These are phyloP conservation scores for Tricharina praecox DNA, from an alignment of 495 filamentous ascomycete species.

Conservation along the genomic window DNA sequence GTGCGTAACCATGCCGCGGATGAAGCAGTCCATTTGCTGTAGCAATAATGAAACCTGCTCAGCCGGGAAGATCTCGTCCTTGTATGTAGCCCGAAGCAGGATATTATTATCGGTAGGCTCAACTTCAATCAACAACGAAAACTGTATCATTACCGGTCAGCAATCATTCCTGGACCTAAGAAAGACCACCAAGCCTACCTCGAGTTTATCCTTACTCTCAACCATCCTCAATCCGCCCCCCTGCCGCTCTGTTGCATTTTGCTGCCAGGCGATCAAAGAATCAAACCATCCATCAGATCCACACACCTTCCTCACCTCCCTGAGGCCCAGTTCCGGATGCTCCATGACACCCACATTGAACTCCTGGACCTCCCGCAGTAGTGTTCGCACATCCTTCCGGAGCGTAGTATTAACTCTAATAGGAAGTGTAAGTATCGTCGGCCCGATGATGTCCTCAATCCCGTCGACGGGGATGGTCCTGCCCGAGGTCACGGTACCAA, in stretches of 20 bases:
- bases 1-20: conserved; percentile 32
- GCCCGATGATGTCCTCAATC: conserved; percentile 56
- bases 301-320: conserved; percentile 45
- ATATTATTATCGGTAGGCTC: conserved; percentile 36
- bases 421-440: conserved; percentile 53
- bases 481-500: conserved; percentile 63
- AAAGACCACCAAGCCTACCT: conserved; percentile 10
- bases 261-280: conserved; percentile 60
- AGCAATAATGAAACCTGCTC: conserved; percentile 38
- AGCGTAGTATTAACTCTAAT: conserved; percentile 36
- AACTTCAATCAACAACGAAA: conserved; percentile 53
- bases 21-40: conserved; percentile 39
- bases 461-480: conserved; percentile 45
- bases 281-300: conserved; percentile 46
- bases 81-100: conserved; percentile 35
- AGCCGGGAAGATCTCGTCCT: conserved; percentile 32
- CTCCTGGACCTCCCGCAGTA: conserved; percentile 43
- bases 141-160: conserved; percentile 32
- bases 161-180: background rate
- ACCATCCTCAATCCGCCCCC: conserved; percentile 31
- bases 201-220: conserved; percentile 45
- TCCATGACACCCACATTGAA: conserved; percentile 43
- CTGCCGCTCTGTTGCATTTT: conserved; percentile 36
- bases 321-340: conserved; percentile 41
- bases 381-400: conserved; percentile 35